Evolutionary conservation across 768 basidiomycete species (phyloP), one percentile per base, ranked within the genome.

Genomic region (Tylopilus felleus): DNA sequence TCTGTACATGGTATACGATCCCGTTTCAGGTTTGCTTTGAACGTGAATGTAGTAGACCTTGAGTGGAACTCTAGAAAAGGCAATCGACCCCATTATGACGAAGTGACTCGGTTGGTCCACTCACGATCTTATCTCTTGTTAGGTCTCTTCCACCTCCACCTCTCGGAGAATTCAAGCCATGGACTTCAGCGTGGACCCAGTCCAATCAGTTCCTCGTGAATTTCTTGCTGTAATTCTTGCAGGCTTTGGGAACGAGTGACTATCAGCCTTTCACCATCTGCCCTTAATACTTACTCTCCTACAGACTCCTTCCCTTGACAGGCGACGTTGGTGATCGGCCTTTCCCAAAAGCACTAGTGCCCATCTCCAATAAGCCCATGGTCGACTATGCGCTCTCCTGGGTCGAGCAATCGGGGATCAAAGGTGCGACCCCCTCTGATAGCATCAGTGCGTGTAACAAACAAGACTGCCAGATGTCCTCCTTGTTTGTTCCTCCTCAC

Each of bases 171-270:
- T 13, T 13, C 21, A 16, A 12, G 19, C 45, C 28, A 87, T 90
- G 88, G 83, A 90, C 63, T 78, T 90, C 58, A 78, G 80, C 53
- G 76, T 79, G 51, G 77, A 80, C 59, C 74, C 77, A 56, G 68
- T 75, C 23, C 80, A 79, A 44, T 74, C 76, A 25, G 75, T 81
- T 22, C 77, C 79, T 31, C 80, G 79, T 28, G 95, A 97, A 69
- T 97, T 97, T 67, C 81, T 90, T 48, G 95, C 90, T 0, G 84
- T 98, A 19, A 75, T 97, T 25, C 78, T 97, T 13, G 89, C 92
- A 27, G 95, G 95, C 31, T 93, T 93, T 73, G 95, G 95, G n/a
- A 86, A 89, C 63, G 86, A 88, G 94, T 90, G 71, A 70, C 85
- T 66, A 44, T 19, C 47, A 4, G 16, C 31, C 36, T 27, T 31